These are phyloP conservation scores for Pythium brachiatum DNA, from an alignment of 352 stramenopile genomes.

Conservation along the genomic window DNA sequence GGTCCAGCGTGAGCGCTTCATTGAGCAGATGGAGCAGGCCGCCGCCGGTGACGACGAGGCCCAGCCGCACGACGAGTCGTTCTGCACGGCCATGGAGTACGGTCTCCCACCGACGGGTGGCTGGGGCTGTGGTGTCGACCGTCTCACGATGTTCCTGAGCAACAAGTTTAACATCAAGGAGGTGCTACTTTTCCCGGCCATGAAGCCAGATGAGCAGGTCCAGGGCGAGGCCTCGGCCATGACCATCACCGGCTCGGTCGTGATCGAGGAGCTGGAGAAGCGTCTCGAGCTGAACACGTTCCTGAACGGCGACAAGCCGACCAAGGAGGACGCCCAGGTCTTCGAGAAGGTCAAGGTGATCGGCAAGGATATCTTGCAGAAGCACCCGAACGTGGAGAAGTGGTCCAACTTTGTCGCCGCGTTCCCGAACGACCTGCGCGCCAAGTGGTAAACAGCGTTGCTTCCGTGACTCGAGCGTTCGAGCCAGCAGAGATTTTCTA, in stretches of 20 bases:
- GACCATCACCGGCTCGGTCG: constrained; percentile 36
- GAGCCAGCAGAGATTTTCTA: background rate
- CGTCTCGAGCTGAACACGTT: constrained; percentile 56
- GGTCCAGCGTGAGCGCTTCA: constrained; percentile 82
- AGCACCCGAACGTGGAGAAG: constrained; percentile 76
- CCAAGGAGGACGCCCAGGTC: constrained; percentile 61
- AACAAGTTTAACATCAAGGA: constrained; percentile 97
- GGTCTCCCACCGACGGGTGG: constrained; percentile 97
- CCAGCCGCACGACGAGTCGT: constrained; percentile 94
- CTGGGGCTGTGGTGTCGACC: constrained; percentile 97
- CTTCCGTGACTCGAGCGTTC: background rate
- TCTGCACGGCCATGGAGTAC: constrained; percentile 94
- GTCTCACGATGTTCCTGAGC: constrained; percentile 96
- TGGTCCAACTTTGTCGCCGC: constrained; percentile 69
- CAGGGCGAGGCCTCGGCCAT: constrained; percentile 13
- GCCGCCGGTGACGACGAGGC: constrained; percentile 80
- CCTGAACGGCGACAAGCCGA: constrained; percentile 63
- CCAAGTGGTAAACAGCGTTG: constrained; percentile 52
- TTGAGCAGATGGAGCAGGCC: constrained; percentile 79
- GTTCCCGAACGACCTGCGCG: constrained; percentile 75
- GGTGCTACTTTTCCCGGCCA: constrained; percentile 99
- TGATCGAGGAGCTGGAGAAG: constrained; percentile 65
- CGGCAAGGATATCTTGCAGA: constrained; percentile 66
- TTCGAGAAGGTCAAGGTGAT: constrained; percentile 82
- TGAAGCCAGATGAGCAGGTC: constrained; percentile 95